Base-by-base conservation (phyloP, 805 yeast genomes). In the Yarrowia sp. region DNA sequence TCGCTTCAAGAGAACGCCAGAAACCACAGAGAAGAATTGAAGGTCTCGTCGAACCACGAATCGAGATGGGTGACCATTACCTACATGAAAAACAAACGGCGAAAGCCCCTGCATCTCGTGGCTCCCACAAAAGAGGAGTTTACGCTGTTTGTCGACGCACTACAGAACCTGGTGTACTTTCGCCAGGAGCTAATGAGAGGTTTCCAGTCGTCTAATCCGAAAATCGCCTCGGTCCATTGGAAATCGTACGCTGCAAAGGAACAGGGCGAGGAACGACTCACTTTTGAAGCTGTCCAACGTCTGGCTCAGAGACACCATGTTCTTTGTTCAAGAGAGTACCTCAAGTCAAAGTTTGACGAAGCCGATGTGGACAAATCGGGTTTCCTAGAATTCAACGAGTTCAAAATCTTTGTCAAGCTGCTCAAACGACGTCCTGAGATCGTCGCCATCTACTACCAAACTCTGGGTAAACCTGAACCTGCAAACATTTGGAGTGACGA, bases 21-120 rank as follows among this genome's bases (percentile, higher is more conserved):
- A 42, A 91, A 91, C 71, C 94, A 92, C 74, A 79, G 97, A 69
- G 97, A 93, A 74, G 97, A 92, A 76, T 85, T 91, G 71, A 87
- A 89, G 43, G 84, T 92, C 0, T 84, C 92, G 1, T 79, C 85
- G 42, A 92, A 88, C 63, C 84, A 83, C 66, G 86, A 86, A 52
- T 79, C 81, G 13, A 77, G 85, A 9, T 94, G 99, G 99, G 82
- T 91, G 0, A 88, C 97, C 0, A 84, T 94, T 39, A 85, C 92
- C 13, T 94, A 91, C 74, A 84, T 82, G 68, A 81, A 83, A 8
- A 80, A 84, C 7, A 86, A 84, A 67, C 81, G 84, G 1, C 90
- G 89, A 74, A 90, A 91, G 72, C 90, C 93, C 0, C 76, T 95
- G 66, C 97, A 94, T 77, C 77, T 92, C 15, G 86, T 93, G 9